Evolutionary conservation across 2,329 filamentous ascomycete genomes (phyloP).

Genomic region (Colletotrichum liaoningense): DNA sequence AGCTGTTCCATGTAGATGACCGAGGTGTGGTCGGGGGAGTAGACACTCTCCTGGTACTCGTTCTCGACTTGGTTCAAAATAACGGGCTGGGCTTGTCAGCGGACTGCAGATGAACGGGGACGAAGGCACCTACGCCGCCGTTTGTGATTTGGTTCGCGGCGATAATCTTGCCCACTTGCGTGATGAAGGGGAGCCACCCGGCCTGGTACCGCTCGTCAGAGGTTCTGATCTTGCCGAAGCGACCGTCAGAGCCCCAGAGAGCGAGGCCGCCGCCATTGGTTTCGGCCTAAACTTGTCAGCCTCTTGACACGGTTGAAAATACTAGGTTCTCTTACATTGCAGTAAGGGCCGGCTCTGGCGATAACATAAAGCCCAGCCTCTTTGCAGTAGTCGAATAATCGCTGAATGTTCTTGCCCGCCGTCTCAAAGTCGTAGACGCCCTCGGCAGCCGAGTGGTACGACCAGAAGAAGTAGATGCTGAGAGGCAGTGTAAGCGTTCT

Average conservation of each 20-base stretch:
- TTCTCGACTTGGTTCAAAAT: slow-evolving; percentile 87
- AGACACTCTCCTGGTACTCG: slow-evolving; percentile 73
- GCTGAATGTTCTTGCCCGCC: slow-evolving; percentile 55
- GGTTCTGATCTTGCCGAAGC: slow-evolving; percentile 52
- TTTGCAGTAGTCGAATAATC: slow-evolving; percentile 80
- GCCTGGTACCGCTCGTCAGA: slow-evolving; percentile 54
- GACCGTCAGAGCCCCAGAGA: slow-evolving; percentile 38
- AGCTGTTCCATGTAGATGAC: slow-evolving; percentile 54
- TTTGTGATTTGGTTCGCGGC: slow-evolving; percentile 85
- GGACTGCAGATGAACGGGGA: slow-evolving; percentile 55
- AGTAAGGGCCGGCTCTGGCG: slow-evolving; percentile 78
- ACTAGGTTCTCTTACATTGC: slow-evolving; percentile 65
- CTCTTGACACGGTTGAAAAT: background rate
- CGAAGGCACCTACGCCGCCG: slow-evolving; percentile 67
- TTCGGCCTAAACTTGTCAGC: slow-evolving; percentile 31
- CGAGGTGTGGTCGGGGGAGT: slow-evolving; percentile 54
- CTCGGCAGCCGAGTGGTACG: slow-evolving; percentile 76
- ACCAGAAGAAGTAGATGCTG: slow-evolving; percentile 83
- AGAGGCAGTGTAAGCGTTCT: background rate
- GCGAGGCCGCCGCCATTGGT: slow-evolving; percentile 50
- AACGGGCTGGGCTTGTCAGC: slow-evolving; percentile 69
- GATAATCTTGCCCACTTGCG: slow-evolving; percentile 70
- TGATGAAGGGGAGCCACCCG: slow-evolving; percentile 54
- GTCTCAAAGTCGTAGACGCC: slow-evolving; percentile 78
- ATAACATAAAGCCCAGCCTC: slow-evolving; percentile 82